A percentile compares a stretch with the other conserved stretches of the same genome.
These are phyloP conservation scores for Gnomoniopsis sp. DNA, from an alignment of 2,329 filamentous ascomycete genomes.

Conservation along the genomic window DNA sequence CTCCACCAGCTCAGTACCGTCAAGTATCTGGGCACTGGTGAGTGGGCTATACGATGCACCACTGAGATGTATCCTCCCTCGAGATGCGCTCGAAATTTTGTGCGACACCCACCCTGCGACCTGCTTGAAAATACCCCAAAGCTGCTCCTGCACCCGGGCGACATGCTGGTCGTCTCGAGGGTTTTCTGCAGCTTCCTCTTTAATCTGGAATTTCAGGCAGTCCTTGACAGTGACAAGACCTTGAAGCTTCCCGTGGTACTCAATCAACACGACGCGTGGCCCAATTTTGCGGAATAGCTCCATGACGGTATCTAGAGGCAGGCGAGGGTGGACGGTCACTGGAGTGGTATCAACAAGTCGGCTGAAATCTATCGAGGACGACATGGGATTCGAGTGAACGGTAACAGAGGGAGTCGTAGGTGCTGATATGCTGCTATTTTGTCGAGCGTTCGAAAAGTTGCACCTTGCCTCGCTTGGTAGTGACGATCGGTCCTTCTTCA, in stretches of 20 bases:
- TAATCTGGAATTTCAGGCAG: conserved; percentile 96
- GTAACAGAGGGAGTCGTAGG: conserved; percentile 44
- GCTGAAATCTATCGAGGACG: conserved; percentile 67
- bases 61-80: conserved; percentile 53
- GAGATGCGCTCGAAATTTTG: conserved; percentile 48
- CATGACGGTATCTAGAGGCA: conserved; percentile 96
- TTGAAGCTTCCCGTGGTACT: conserved; percentile 78
- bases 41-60: conserved; percentile 35
- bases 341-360: conserved; percentile 88
- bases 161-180: conserved; percentile 56
- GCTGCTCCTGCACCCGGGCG: conserved; percentile 57
- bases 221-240: conserved; percentile 96
- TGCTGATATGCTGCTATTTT: conserved; percentile 12
- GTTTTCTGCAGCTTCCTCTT: conserved; percentile 82
- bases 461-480: conserved; percentile 69
- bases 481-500: conserved; percentile 64
- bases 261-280: conserved; percentile 86
- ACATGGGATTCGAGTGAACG: conserved; percentile 25
- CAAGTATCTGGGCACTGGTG: conserved; percentile 39
- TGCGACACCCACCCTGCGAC: conserved; percentile 58
- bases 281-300: conserved; percentile 98
- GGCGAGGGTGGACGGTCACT: conserved; percentile 82
- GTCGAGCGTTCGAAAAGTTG: conserved; percentile 59
- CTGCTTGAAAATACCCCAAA: conserved; percentile 58
- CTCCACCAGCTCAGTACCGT: conserved; percentile 49